Evolutionary conservation across 331 rosid species (phyloP).

Genomic region (Pyrus hybrid): DNA sequence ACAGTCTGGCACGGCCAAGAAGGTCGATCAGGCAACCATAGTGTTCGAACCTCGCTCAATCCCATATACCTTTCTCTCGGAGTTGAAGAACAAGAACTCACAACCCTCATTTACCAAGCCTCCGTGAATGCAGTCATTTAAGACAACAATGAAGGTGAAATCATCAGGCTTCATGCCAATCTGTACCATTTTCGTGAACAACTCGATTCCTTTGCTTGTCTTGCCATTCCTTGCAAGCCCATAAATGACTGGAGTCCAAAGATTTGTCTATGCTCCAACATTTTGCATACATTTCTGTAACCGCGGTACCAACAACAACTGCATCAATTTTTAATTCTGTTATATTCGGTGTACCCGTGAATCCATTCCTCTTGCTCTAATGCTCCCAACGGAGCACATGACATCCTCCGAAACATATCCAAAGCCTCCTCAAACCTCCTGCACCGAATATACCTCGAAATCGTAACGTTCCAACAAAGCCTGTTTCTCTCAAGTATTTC

Average conservation of each 20-base stretch:
- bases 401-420: too few relatives aligned
- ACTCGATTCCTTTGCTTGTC: slow-evolving; percentile 46
- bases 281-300: slow-evolving; percentile 71
- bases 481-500: too few relatives aligned
- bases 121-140: slow-evolving; percentile 54
- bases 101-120: slow-evolving; percentile 74
- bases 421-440: too few relatives aligned
- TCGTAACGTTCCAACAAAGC: too few relatives aligned
- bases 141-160: slow-evolving; percentile 52
- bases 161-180: slow-evolving; percentile 56
- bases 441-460: too few relatives aligned
- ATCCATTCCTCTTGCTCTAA: slow-evolving; percentile 70
- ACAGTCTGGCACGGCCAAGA: slow-evolving; percentile 63
- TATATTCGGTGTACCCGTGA: slow-evolving; percentile 40
- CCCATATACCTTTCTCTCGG: slow-evolving; percentile 33
- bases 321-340: slow-evolving; percentile 39
- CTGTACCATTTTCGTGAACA: slow-evolving; percentile 52
- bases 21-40: slow-evolving; percentile 65
- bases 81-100: slow-evolving; percentile 35
- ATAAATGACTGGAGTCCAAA: slow-evolving; percentile 65
- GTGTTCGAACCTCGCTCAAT: slow-evolving; percentile 58
- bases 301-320: slow-evolving; percentile 68
- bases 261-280: slow-evolving; percentile 58
- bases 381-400: slow-evolving; percentile 53
- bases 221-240: slow-evolving; percentile 72